Conservation (phyloP, 1,284 basidiomycete species). For the Cryptococcus sp. region DNA sequence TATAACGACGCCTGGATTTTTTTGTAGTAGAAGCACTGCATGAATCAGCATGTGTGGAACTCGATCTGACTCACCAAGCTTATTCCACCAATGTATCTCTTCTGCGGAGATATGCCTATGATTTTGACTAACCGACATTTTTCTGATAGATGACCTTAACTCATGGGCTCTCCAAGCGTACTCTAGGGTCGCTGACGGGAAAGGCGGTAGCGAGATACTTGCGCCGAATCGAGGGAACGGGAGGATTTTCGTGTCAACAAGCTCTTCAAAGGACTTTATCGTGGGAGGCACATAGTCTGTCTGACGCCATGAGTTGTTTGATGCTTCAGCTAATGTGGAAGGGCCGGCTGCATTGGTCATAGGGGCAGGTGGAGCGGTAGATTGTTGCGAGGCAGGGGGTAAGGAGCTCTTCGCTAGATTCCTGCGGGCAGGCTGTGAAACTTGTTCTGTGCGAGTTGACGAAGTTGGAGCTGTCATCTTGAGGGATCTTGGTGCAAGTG, state of each 20-base stretch:
- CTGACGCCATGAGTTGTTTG: too few relatives aligned
- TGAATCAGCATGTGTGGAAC: not conserved
- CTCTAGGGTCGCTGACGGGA: not conserved
- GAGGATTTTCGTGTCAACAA: slow-evolving; percentile 8
- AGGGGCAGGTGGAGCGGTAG: too few relatives aligned
- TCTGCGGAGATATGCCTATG: slow-evolving; percentile 9
- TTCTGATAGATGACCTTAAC: slow-evolving; percentile 8
- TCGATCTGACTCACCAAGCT: slow-evolving; percentile 5
- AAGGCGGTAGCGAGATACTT: not conserved
- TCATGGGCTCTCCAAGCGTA: slow-evolving; percentile 17
- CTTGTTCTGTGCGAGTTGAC: too few relatives aligned
- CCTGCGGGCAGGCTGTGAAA: too few relatives aligned
- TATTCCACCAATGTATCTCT: slow-evolving; percentile 14
- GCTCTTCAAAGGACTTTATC: slow-evolving; percentile 5
- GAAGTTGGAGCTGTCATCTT: too few relatives aligned
- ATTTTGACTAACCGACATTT: slow-evolving; percentile 6
- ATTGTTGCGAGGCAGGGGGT: too few relatives aligned
- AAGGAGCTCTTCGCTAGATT: too few relatives aligned
- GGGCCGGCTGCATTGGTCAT: too few relatives aligned
- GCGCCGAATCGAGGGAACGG: slow-evolving; percentile 8
- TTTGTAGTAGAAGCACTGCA: slow-evolving; percentile 8
- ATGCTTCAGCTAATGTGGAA: too few relatives aligned
- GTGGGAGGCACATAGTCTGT: slow-evolving; percentile 1
- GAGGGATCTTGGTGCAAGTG: too few relatives aligned
- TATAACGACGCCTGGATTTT: slow-evolving; percentile 8